A percentile compares a stretch with the other conserved stretches of the same genome.
Conservation (phyloP, 1,284 basidiomycete genomes). For the Lignosus rhinocerotis region DNA sequence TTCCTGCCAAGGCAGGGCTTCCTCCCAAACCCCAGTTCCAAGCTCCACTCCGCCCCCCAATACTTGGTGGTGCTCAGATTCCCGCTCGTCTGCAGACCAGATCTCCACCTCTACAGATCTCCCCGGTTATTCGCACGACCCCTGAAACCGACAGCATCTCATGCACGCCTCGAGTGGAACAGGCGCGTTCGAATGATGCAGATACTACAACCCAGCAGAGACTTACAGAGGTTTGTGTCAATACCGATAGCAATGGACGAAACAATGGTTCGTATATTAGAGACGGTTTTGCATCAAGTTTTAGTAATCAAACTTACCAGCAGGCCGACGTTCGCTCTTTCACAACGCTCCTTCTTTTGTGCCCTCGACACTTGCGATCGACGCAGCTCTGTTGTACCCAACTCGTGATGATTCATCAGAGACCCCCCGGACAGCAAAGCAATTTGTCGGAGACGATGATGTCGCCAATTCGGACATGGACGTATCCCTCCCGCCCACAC, state of each 20-base stretch:
- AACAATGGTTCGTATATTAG: conserved; percentile 1
- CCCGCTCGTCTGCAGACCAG: conserved; percentile 2
- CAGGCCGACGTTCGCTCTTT: conserved; percentile 6
- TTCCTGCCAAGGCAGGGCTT: neutral
- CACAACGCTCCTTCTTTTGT: conserved; percentile 21
- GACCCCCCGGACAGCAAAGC: neutral
- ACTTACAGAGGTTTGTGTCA: neutral
- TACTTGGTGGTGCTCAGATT: neutral
- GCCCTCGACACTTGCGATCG: conserved; percentile 19
- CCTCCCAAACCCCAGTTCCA: conserved; percentile 11
- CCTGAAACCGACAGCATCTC: conserved; percentile 6
- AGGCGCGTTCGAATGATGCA: neutral
- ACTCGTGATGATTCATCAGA: neutral
- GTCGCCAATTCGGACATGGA: conserved; percentile 13
- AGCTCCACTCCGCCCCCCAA: neutral
- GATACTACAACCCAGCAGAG: neutral
- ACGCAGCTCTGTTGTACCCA: conserved; percentile 16
- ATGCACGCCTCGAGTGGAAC: conserved; percentile 10
- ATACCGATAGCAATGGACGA: neutral
- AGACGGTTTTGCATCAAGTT: neutral
- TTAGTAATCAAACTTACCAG: neutral
- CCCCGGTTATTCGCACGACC: conserved; percentile 2
- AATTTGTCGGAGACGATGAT: neutral
- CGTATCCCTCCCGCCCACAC: conserved; percentile 9
- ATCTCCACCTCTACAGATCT: conserved; percentile 2